Evolutionary conservation across 1,139 yeast genomes (phyloP), one percentile per base, ranked within the genome.

Genomic region (Diutina mesorugosa): DNA sequence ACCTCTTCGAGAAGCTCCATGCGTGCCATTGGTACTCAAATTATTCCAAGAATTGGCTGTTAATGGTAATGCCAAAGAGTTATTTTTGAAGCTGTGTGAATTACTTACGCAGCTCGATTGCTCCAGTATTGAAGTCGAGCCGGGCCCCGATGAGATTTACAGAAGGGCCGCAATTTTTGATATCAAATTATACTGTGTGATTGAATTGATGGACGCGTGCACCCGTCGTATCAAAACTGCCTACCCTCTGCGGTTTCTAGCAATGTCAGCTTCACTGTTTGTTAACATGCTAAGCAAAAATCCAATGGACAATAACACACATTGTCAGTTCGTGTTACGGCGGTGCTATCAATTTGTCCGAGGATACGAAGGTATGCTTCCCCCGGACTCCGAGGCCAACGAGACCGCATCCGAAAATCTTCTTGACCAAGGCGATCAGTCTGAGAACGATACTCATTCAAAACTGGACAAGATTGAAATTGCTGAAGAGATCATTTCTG

Each of bases 31-130:
- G 53, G 65, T 81, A 6, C 65, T 83, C 64, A 75, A 75, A 60
- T 70, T 85, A 8, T 85, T 86, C 65, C 80, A 79, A 58, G 67
- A 79, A 28, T 72, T 90, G 59, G 83, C 91, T 0, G 69, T 69
- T 55, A 63, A 76, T 58, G 97, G 96, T 8, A 89, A 87, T 64
- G 83, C 91, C 12, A 89, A 89, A 64, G 97, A 90, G 68, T 69
- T 90, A 58, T 79, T 88, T 56, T 69, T 90, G 58, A 84, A 86
- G 61, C 71, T 81, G 16, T 83, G 87, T 65, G 96, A 90, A 64
- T 64, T 85, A 46, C 65, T 88, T 32, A 65, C 77, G 6, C 64
- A 61, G 32, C 18, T 35, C 8, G 48, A 52, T 16, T 29, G 38
- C 14, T 12, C 41, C 10, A 35, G 41, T n/a, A 35, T 35, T 12